These are phyloP conservation scores for Lentinula detonsa DNA, from an alignment of 768 basidiomycete genomes.

Conservation along the genomic window DNA sequence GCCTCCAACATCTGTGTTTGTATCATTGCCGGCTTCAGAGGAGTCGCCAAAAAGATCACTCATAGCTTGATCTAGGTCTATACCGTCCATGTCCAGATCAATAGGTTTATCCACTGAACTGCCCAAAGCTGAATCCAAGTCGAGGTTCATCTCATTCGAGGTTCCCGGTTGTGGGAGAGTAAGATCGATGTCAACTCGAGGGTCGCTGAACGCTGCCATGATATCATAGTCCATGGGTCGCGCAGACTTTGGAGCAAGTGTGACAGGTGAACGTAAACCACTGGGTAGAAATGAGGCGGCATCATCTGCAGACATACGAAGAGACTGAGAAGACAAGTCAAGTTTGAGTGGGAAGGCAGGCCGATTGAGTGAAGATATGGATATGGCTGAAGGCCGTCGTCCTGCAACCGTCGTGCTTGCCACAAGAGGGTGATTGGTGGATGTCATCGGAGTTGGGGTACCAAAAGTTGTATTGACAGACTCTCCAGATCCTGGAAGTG, in stretches of 20 bases:
- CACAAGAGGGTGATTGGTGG: slow-evolving; percentile 1
- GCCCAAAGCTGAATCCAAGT: slow-evolving; percentile 35
- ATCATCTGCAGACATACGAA: slow-evolving; percentile 64
- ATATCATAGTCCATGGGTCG: slow-evolving; percentile 60
- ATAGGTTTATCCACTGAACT: slow-evolving; percentile 77
- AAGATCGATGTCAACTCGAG: slow-evolving; percentile 53
- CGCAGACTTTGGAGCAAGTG: slow-evolving; percentile 75
- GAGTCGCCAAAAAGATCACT: slow-evolving; percentile 51
- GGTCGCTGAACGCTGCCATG: slow-evolving; percentile 50
- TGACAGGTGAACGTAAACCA: slow-evolving; percentile 72
- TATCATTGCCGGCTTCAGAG: slow-evolving; percentile 26
- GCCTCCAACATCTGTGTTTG: slow-evolving; percentile 32
- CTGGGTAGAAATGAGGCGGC: slow-evolving; percentile 40
- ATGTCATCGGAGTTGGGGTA: not conserved
- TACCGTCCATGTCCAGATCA: slow-evolving; percentile 66
- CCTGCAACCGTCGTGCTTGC: slow-evolving; percentile 21
- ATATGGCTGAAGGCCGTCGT: slow-evolving; percentile 72
- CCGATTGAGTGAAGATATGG: slow-evolving; percentile 73
- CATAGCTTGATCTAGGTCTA: slow-evolving; percentile 63
- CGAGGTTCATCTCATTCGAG: slow-evolving; percentile 21
- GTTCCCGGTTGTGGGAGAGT: slow-evolving; percentile 34
- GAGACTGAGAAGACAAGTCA: slow-evolving; percentile 67
- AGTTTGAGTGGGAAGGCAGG: slow-evolving; percentile 68
- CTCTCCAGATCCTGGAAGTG: not conserved
- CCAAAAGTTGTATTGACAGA: not conserved